phyloP scores from a whole-genome alignment of 2,329 filamentous ascomycete genomes.

The Xylaria multiplex region DNA sequence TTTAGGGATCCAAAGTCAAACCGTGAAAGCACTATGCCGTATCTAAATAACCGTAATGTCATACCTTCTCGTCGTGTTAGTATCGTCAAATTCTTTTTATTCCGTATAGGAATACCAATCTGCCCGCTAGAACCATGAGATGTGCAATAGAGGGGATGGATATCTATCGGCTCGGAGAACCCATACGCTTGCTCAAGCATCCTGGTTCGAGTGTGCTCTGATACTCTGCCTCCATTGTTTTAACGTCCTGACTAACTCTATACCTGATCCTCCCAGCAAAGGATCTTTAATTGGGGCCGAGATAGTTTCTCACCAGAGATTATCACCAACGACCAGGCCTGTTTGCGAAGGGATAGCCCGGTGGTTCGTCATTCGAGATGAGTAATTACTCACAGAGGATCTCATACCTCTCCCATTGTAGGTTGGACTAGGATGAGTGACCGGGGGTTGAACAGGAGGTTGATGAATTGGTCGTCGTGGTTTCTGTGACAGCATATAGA shows the following conservation, averaged over 20 bases:
- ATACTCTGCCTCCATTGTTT: background rate
- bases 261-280: background rate
- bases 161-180: background rate
- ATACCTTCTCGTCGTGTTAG: background rate
- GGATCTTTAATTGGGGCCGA: background rate
- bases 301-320: slow-evolving; percentile 44
- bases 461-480: slow-evolving; percentile 37
- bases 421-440: slow-evolving; percentile 34
- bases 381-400: slow-evolving; percentile 24
- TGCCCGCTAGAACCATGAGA: background rate
- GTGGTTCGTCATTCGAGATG: slow-evolving; percentile 31
- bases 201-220: background rate
- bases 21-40: background rate
- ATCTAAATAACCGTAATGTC: too few species aligned
- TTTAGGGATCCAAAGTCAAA: too few species aligned
- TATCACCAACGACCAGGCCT: slow-evolving; percentile 46
- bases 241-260: background rate
- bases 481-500: slow-evolving; percentile 31
- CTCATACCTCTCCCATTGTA: slow-evolving; percentile 39
- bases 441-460: slow-evolving; percentile 37
- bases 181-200: background rate
- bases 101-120: background rate
- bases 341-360: slow-evolving; percentile 31
- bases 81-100: background rate
- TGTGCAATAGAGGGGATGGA: background rate